Evolutionary conservation across 2,329 filamentous ascomycete species (phyloP).

Genomic region (Aulographum hederae): DNA sequence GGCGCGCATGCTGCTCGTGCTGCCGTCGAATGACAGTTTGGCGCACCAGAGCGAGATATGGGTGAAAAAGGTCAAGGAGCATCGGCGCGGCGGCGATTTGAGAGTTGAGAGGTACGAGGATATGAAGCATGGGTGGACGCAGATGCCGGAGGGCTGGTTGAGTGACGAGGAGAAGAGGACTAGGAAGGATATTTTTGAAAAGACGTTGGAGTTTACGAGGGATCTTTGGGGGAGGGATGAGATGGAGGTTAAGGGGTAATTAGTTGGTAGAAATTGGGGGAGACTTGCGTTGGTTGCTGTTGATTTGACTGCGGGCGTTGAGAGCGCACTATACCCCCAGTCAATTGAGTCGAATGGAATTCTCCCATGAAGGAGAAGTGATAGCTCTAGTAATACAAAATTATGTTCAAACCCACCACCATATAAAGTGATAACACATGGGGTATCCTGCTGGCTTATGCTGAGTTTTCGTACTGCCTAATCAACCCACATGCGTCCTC

Average conservation of each 20-base stretch:
- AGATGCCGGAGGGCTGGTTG: constrained; percentile 20
- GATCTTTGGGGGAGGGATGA: constrained; percentile 7
- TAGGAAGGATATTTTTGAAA: constrained; percentile 14
- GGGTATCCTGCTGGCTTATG: too few species aligned
- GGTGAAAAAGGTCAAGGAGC: constrained; percentile 19
- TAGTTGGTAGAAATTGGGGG: not conserved
- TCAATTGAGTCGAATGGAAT: too few species aligned
- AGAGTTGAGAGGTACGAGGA: constrained; percentile 12
- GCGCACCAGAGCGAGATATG: constrained; percentile 24
- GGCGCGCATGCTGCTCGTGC: constrained; percentile 21
- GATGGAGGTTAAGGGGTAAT: not conserved
- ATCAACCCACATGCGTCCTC: too few species aligned
- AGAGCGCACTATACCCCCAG: too few species aligned
- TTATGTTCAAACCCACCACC: too few species aligned
- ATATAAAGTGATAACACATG: too few species aligned
- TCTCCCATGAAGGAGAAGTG: too few species aligned
- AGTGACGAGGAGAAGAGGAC: constrained; percentile 19
- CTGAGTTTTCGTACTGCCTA: too few species aligned
- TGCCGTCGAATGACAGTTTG: constrained; percentile 21
- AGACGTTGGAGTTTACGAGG: constrained; percentile 9
- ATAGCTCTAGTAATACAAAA: too few species aligned
- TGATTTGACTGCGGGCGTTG: too few species aligned
- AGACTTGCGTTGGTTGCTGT: too few species aligned
- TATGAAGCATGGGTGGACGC: constrained; percentile 23
- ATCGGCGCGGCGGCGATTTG: constrained; percentile 12